phyloP scores from a whole-genome alignment of 2,329 filamentous ascomycete species.

The Cytospora paraplurivora region DNA sequence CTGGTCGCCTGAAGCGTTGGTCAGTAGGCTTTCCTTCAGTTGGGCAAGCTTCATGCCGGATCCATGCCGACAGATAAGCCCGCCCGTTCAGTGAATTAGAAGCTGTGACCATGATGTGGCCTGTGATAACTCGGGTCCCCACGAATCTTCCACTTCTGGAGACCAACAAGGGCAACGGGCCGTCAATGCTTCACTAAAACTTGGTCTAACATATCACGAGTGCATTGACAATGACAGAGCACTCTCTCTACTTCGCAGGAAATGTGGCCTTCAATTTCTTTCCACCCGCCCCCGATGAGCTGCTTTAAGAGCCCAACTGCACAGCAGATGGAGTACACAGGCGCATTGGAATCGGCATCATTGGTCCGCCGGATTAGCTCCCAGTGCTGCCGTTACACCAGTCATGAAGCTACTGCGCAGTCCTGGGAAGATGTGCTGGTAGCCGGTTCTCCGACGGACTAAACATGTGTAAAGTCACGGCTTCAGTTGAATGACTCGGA shows the following conservation, averaged over 20 bases:
- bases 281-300: neutral
- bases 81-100: neutral
- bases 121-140: neutral
- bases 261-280: neutral
- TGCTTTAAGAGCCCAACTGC: neutral
- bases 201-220: neutral
- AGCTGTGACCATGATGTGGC: neutral
- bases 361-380: slow-evolving; percentile 13
- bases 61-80: neutral
- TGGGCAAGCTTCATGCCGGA: neutral
- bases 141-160: neutral
- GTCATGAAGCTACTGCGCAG: neutral
- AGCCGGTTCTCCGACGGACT: neutral
- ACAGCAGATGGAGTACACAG: slow-evolving; percentile 16
- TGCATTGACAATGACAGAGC: neutral
- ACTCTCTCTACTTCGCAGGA: neutral
- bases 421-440: neutral
- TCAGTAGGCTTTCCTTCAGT: neutral
- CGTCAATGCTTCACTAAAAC: neutral
- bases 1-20: neutral
- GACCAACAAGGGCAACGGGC: neutral
- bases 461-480: neutral
- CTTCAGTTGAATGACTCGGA: neutral
- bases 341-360: slow-evolving; percentile 5
- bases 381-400: slow-evolving; percentile 4